Conservation (phyloP, 2,329 filamentous ascomycete species). For the Aureobasidium pullulans region DNA sequence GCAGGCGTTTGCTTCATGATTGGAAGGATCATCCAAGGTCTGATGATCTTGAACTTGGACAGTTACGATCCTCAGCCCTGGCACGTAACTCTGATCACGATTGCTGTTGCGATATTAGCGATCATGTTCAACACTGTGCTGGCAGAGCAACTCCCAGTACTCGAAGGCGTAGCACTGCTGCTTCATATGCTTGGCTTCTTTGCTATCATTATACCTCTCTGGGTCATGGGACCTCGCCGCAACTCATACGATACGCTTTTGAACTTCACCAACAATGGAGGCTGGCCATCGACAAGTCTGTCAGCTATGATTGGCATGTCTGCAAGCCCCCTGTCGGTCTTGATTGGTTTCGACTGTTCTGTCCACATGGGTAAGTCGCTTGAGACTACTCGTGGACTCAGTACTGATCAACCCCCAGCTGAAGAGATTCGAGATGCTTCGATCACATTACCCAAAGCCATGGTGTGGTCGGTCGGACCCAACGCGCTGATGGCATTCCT, state of each 20-base stretch:
- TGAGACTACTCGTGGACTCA: not conserved
- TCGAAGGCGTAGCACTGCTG: slow-evolving; percentile 25
- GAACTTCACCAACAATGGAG: not conserved
- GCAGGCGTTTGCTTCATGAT: slow-evolving; percentile 38
- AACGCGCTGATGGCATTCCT: slow-evolving; percentile 24
- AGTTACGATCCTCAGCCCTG: slow-evolving; percentile 35
- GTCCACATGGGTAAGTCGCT: slow-evolving; percentile 22
- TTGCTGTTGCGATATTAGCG: slow-evolving; percentile 20
- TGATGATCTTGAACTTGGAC: slow-evolving; percentile 38
- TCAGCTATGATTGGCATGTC: slow-evolving; percentile 16
- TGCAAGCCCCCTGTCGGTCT: not conserved
- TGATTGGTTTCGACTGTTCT: slow-evolving; percentile 21
- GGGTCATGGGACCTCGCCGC: slow-evolving; percentile 19
- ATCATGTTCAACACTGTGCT: slow-evolving; percentile 24
- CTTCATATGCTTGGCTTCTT: slow-evolving; percentile 29
- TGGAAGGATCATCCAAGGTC: slow-evolving; percentile 39
- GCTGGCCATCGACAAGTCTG: slow-evolving; percentile 14
- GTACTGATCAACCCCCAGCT: slow-evolving; percentile 16
- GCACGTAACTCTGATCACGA: slow-evolving; percentile 37
- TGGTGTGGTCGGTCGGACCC: slow-evolving; percentile 18
- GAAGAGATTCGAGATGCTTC: slow-evolving; percentile 24
- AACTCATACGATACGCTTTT: not conserved
- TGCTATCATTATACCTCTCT: slow-evolving; percentile 24
- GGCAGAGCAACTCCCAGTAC: slow-evolving; percentile 22
- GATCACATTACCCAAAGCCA: slow-evolving; percentile 19